Conservation (phyloP, 2,329 filamentous ascomycete genomes). For the Exophiala phaeomuriformis region DNA sequence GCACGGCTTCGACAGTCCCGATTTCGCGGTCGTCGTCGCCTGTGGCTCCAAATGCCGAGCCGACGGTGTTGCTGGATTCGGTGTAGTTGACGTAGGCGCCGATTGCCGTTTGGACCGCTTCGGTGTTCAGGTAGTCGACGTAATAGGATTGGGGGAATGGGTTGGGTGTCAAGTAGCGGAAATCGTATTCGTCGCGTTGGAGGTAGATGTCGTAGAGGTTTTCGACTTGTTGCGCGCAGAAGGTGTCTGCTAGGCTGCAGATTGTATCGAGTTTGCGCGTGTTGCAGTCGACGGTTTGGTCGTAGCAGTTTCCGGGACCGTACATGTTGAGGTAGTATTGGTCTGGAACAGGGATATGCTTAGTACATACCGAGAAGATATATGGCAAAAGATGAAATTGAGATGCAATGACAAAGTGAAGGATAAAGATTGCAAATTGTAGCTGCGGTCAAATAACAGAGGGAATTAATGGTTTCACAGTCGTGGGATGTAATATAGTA, state of each 20-base stretch:
- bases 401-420: too few species aligned
- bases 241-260: constrained; percentile 49
- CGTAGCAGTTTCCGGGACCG: constrained; percentile 54
- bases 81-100: constrained; percentile 48
- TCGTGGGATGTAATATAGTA: too few species aligned
- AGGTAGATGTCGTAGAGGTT: constrained; percentile 45
- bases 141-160: constrained; percentile 39
- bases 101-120: constrained; percentile 42
- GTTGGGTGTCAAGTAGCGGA: constrained; percentile 33
- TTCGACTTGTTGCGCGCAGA: constrained; percentile 51
- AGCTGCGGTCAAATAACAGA: too few species aligned
- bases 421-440: too few species aligned
- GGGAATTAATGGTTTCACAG: too few species aligned
- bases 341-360: too few species aligned
- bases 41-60: constrained; percentile 37
- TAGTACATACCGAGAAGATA: too few species aligned
- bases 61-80: constrained; percentile 36
- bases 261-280: constrained; percentile 40
- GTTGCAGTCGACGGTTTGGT: constrained; percentile 51
- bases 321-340: constrained; percentile 53
- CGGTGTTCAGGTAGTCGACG: constrained; percentile 46
- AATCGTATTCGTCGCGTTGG: constrained; percentile 48
- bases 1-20: constrained; percentile 38
- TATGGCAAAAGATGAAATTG: too few species aligned
- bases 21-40: constrained; percentile 42